Evolutionary conservation across 2,329 filamentous ascomycete species (phyloP).

Genomic region (Cladosporium sp.): DNA sequence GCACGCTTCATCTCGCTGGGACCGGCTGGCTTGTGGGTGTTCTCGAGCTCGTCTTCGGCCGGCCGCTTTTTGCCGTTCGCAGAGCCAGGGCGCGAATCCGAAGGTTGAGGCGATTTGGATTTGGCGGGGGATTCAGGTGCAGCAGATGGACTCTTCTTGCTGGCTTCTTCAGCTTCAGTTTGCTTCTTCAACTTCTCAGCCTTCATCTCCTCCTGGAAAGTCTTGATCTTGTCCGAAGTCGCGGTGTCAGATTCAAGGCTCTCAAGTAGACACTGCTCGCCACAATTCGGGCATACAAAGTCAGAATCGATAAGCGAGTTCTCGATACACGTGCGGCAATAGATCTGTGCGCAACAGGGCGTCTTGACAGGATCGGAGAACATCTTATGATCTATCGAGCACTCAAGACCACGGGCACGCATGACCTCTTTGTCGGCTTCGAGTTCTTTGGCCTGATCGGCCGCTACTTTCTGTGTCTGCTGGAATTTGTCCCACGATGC

Average conservation of each 20-base stretch:
- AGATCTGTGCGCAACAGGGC: conserved; percentile 95
- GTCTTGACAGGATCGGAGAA: conserved; percentile 99
- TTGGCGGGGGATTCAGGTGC: conserved; percentile 18
- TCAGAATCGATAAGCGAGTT: conserved; percentile 98
- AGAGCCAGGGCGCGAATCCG: conserved; percentile 23
- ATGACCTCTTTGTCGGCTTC: conserved; percentile 78
- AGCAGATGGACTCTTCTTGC: conserved; percentile 13
- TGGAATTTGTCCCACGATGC: conserved; percentile 96
- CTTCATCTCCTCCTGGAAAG: conserved; percentile 57
- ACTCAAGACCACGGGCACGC: conserved; percentile 82
- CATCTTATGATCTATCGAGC: conserved; percentile 93
- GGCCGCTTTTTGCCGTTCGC: conserved; percentile 68
- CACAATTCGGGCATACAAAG: conserved; percentile 89
- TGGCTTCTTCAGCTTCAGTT: conserved; percentile 7
- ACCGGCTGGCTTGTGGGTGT: conserved; percentile 38
- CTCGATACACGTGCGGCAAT: conserved; percentile 99
- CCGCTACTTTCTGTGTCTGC: conserved; percentile 83
- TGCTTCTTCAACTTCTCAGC: conserved; percentile 31
- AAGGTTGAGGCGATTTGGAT: conserved; percentile 19
- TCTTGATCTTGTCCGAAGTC: conserved; percentile 79
- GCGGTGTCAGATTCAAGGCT: conserved; percentile 80
- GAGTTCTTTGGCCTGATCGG: conserved; percentile 69
- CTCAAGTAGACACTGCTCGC: conserved; percentile 88
- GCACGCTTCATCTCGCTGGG: conserved; percentile 40
- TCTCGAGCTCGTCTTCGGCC: conserved; percentile 63